Conservation (phyloP, 1,284 basidiomycete species). For the Ustilago shanxiensis region DNA sequence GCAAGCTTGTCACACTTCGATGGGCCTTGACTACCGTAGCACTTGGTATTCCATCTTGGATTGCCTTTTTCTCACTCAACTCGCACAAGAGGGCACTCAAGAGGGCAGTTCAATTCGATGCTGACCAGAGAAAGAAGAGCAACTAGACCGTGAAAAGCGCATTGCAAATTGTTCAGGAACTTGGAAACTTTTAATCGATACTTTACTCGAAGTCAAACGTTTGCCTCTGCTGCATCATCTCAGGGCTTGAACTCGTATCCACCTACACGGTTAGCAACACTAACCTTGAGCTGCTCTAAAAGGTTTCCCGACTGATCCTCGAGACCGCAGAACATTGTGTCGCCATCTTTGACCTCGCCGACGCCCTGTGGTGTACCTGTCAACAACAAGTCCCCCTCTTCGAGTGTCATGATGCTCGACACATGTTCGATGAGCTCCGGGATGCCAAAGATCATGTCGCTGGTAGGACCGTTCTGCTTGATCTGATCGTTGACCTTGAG, state of each 20-base stretch:
- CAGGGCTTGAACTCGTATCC: constrained; percentile 77
- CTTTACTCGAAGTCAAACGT: not conserved
- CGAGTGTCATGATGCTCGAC: constrained; percentile 93
- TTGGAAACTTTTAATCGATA: not conserved
- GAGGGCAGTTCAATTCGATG: constrained; percentile 25
- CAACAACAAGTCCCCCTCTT: constrained; percentile 75
- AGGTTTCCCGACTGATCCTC: constrained; percentile 76
- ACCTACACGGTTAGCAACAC: constrained; percentile 77
- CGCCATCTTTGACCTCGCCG: constrained; percentile 81
- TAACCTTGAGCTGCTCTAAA: constrained; percentile 78
- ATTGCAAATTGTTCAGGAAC: not conserved
- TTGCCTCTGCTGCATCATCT: not conserved
- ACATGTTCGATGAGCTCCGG: constrained; percentile 91
- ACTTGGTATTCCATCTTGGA: constrained; percentile 54
- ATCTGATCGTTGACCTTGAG: constrained; percentile 86
- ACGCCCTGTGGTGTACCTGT: constrained; percentile 81
- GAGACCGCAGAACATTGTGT: constrained; percentile 83
- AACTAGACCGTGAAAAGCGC: not conserved
- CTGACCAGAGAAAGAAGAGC: constrained; percentile 36
- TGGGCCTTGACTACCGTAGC: constrained; percentile 43
- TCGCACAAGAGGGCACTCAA: constrained; percentile 26
- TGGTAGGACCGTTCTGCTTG: constrained; percentile 87
- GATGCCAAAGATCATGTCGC: constrained; percentile 93
- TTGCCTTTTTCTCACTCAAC: constrained; percentile 56
- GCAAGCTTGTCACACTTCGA: constrained; percentile 21